phyloP scores from a whole-genome alignment of 2,329 filamentous ascomycete genomes.

The Trichoderma arundinaceum region DNA sequence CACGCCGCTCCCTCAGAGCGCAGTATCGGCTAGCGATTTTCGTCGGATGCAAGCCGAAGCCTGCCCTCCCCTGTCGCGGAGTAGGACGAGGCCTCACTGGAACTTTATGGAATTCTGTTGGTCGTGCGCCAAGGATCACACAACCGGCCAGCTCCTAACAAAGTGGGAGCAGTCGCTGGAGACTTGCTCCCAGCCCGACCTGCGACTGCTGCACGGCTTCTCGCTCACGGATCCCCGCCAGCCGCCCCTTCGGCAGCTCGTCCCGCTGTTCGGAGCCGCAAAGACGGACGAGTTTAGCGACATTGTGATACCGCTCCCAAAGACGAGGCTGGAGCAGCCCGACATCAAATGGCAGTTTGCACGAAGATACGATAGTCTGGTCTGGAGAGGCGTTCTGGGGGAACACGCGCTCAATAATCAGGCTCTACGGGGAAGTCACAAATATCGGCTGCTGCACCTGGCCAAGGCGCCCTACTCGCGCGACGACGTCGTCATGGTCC shows the following conservation, averaged over 20 bases:
- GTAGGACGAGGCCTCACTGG: constrained; percentile 65
- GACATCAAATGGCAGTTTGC: constrained; percentile 56
- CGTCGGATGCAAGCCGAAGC: constrained; percentile 54
- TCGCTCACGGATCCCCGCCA: constrained; percentile 68
- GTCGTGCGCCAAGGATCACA: constrained; percentile 67
- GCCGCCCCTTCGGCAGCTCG: constrained; percentile 66
- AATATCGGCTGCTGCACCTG: constrained; percentile 74
- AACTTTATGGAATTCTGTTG: constrained; percentile 68
- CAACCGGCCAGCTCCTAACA: constrained; percentile 67
- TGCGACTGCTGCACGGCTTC: constrained; percentile 75
- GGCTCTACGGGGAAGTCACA: constrained; percentile 69
- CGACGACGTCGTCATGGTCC: constrained; percentile 60
- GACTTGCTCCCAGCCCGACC: constrained; percentile 77
- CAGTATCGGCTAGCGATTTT: constrained; percentile 40
- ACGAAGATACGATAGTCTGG: constrained; percentile 68
- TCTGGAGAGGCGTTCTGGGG: constrained; percentile 75
- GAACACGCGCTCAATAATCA: constrained; percentile 58
- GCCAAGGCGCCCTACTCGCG: constrained; percentile 61
- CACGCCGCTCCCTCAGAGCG: neutral
- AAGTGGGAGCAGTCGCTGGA: constrained; percentile 70
- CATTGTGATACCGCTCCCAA: constrained; percentile 71
- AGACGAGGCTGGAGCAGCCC: constrained; percentile 51
- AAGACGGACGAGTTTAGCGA: constrained; percentile 76
- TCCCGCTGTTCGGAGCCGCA: constrained; percentile 77
- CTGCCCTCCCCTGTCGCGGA: constrained; percentile 67